Evolutionary conservation across 352 stramenopile genomes (phyloP).

Genomic region (Phytopythium kandeliae): DNA sequence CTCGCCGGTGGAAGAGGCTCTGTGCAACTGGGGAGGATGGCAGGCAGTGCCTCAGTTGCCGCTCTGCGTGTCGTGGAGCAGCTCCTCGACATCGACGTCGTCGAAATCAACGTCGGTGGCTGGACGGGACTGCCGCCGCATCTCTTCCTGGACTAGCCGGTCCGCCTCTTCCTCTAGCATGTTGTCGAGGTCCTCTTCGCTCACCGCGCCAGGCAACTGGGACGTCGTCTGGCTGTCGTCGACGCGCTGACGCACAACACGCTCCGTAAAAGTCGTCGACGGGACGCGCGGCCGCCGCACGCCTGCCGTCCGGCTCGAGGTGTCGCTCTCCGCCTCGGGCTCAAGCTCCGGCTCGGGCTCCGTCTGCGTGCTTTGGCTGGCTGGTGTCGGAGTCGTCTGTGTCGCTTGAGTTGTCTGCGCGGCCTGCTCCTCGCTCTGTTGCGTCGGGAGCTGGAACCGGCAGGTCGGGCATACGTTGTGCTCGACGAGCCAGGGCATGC

Average conservation of each 20-base stretch:
- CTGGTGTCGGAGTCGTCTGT: background rate
- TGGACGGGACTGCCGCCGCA: constrained; percentile 16
- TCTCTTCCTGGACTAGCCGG: constrained; percentile 51
- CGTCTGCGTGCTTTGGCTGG: background rate
- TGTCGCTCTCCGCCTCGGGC: constrained; percentile 13
- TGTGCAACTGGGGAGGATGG: constrained; percentile 4
- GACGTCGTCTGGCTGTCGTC: constrained; percentile 16
- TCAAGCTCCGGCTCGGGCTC: constrained; percentile 18
- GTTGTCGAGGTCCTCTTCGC: constrained; percentile 32
- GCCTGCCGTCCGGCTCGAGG: constrained; percentile 18
- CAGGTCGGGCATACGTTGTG: constrained; percentile 81
- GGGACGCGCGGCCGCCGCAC: constrained; percentile 32
- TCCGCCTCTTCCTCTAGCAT: constrained; percentile 63
- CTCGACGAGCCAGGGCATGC: constrained; percentile 65
- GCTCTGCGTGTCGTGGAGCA: constrained; percentile 32
- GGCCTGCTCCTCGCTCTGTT: constrained; percentile 14
- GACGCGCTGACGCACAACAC: constrained; percentile 54
- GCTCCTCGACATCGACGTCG: constrained; percentile 57
- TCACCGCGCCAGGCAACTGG: constrained; percentile 13
- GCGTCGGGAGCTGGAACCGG: constrained; percentile 51
- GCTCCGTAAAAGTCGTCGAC: constrained; percentile 14
- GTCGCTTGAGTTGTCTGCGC: constrained; percentile 7
- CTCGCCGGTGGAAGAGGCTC: background rate
- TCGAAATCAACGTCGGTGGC: constrained; percentile 32
- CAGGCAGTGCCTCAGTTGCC: constrained; percentile 19